phyloP scores from a whole-genome alignment of 2,329 filamentous ascomycete species.

The Paraphoma sp. region DNA sequence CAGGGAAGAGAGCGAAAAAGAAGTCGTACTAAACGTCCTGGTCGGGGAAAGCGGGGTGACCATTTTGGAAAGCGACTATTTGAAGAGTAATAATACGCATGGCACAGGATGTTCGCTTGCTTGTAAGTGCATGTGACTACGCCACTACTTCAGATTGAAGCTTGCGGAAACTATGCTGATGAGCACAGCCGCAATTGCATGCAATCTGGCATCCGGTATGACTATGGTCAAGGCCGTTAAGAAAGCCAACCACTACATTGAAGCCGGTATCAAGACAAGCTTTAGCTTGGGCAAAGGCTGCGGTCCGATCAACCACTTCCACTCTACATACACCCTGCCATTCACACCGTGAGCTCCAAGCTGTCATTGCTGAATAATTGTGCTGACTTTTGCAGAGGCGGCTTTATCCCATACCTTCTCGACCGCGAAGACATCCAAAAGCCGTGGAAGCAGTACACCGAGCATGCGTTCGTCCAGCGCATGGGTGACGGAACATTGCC shows the following conservation, averaged over 20 bases:
- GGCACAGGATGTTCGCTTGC: constrained; percentile 95
- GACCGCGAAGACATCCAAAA: constrained; percentile 74
- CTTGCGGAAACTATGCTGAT: neutral
- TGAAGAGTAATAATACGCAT: constrained; percentile 81
- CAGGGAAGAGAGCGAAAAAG: constrained; percentile 62
- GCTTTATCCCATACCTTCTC: constrained; percentile 84
- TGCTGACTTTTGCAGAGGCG: constrained; percentile 54
- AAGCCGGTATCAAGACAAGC: constrained; percentile 72
- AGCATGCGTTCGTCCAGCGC: constrained; percentile 81
- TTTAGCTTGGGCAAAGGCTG: constrained; percentile 69
- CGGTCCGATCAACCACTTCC: constrained; percentile 80
- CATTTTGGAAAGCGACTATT: constrained; percentile 73
- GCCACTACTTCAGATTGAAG: too few relatives aligned
- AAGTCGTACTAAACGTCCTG: constrained; percentile 78
- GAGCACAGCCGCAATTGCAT: constrained; percentile 67
- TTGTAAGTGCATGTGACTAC: constrained; percentile 60
- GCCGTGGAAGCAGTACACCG: constrained; percentile 77
- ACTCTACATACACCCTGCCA: constrained; percentile 71
- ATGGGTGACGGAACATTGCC: constrained; percentile 79
- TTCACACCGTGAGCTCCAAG: constrained; percentile 65
- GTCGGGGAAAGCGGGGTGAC: constrained; percentile 66
- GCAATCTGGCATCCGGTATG: constrained; percentile 69
- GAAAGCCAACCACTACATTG: constrained; percentile 73
- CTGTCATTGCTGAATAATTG: too few relatives aligned
- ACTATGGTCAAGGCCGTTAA: constrained; percentile 67